These are phyloP conservation scores for Rachicladosporium sp. DNA, from an alignment of 2,329 filamentous ascomycete species.

Conservation along the genomic window DNA sequence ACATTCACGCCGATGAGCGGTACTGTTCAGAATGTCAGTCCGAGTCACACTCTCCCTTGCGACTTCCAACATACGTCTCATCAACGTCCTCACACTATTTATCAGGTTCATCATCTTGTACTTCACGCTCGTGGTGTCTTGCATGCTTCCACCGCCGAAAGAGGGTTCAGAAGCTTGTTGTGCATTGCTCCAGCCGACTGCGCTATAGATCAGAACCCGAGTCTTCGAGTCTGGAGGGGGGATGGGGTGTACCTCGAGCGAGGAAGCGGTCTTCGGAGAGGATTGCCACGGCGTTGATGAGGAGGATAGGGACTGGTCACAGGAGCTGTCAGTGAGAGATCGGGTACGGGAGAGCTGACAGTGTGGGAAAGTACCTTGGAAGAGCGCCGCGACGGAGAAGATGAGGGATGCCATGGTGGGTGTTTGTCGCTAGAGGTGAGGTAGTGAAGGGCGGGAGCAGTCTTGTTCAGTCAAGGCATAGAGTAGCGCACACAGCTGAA, in stretches of 20 bases:
- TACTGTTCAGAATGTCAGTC: conserved; percentile 39
- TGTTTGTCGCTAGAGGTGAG: too few relatives aligned
- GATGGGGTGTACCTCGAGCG: conserved; percentile 48
- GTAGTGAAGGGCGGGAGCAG: too few relatives aligned
- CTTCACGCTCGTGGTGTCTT: conserved; percentile 67
- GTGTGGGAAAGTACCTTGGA: conserved; percentile 50
- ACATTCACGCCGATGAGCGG: conserved; percentile 75
- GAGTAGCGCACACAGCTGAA: too few relatives aligned
- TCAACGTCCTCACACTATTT: conserved; percentile 76
- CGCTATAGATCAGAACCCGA: not conserved
- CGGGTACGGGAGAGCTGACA: not conserved
- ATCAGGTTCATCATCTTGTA: conserved; percentile 82
- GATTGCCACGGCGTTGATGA: conserved; percentile 87
- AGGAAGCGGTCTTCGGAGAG: conserved; percentile 93
- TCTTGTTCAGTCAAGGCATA: too few relatives aligned
- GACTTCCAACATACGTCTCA: conserved; percentile 62
- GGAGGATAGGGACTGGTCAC: conserved; percentile 59
- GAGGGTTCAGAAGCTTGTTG: conserved; percentile 51
- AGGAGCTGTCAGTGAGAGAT: conserved; percentile 6
- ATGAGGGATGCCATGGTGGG: conserved; percentile 38
- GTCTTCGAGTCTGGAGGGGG: not conserved
- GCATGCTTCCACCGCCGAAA: conserved; percentile 57
- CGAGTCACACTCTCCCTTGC: not conserved
- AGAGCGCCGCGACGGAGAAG: conserved; percentile 55
- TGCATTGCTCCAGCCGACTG: conserved; percentile 62